A percentile compares a stretch with the other conserved stretches of the same genome.
Conservation (phyloP, 2,329 filamentous ascomycete species). For the Peltaster fructicola region DNA sequence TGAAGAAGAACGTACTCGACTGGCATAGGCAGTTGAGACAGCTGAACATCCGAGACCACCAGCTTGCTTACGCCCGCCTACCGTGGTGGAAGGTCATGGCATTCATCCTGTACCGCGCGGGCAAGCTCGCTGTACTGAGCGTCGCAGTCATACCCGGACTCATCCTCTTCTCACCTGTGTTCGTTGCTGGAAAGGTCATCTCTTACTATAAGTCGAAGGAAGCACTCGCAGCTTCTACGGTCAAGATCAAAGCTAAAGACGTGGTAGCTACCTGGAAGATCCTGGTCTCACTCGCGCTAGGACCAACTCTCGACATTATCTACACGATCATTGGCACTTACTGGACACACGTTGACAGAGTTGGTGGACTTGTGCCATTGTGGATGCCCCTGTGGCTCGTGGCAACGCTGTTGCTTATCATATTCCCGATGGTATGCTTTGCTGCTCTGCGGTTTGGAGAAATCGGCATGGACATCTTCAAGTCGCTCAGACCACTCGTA, state of each 20-base stretch:
- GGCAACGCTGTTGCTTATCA: slow-evolving; percentile 53
- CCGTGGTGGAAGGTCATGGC: slow-evolving; percentile 58
- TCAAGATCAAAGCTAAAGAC: slow-evolving; percentile 75
- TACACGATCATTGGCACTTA: slow-evolving; percentile 60
- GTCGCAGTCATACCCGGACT: slow-evolving; percentile 73
- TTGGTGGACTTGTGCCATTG: slow-evolving; percentile 64
- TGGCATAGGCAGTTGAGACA: slow-evolving; percentile 81
- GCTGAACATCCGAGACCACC: slow-evolving; percentile 79
- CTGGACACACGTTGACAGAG: slow-evolving; percentile 64
- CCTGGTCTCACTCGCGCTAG: slow-evolving; percentile 67
- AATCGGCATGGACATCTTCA: slow-evolving; percentile 97
- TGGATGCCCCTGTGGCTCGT: slow-evolving; percentile 68
- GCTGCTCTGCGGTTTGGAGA: slow-evolving; percentile 88
- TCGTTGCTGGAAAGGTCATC: slow-evolving; percentile 67
- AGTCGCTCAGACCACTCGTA: slow-evolving; percentile 75
- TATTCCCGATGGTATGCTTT: slow-evolving; percentile 81
- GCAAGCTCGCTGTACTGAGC: slow-evolving; percentile 59
- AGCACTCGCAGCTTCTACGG: slow-evolving; percentile 67
- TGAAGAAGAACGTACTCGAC: slow-evolving; percentile 57
- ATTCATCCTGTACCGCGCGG: slow-evolving; percentile 60
- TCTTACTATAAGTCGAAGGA: slow-evolving; percentile 67
- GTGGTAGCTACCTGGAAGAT: slow-evolving; percentile 93
- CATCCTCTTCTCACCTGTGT: slow-evolving; percentile 74
- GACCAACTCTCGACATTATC: slow-evolving; percentile 63
- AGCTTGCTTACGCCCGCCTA: slow-evolving; percentile 81